Evolutionary conservation across 1,139 yeast species (phyloP).

Genomic region (Blastobotrys persicus): DNA sequence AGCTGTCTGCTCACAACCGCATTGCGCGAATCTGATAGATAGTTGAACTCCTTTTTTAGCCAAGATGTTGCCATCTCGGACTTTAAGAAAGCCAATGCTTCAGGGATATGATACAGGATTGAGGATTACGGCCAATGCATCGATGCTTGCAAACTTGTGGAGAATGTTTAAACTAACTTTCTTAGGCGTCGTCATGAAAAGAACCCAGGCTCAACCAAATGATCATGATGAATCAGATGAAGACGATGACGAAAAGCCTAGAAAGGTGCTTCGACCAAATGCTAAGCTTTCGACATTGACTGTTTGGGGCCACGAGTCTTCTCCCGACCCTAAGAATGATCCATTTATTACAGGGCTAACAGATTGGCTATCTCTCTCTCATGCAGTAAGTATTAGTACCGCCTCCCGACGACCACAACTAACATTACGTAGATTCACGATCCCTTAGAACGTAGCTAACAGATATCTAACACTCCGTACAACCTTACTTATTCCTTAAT

Average conservation of each 20-base stretch:
- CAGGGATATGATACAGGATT: neutral
- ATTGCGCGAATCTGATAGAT: no score
- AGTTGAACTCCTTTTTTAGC: no score
- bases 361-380: slow-evolving; percentile 29
- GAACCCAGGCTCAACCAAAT: slow-evolving; percentile 3
- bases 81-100: no score
- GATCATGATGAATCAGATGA: slow-evolving; percentile 15
- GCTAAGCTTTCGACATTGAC: slow-evolving; percentile 24
- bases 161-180: neutral
- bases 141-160: no score
- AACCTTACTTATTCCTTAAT: neutral
- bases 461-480: no score
- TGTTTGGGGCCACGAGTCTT: slow-evolving; percentile 34
- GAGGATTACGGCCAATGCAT: neutral
- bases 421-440: neutral
- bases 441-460: neutral
- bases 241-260: slow-evolving; percentile 15
- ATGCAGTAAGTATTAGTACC: slow-evolving; percentile 22
- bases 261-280: slow-evolving; percentile 20
- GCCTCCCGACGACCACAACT: neutral
- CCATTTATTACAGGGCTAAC: slow-evolving; percentile 28
- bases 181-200: slow-evolving; percentile 16
- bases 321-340: slow-evolving; percentile 25
- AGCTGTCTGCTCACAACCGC: no score
- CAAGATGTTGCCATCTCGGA: no score